phyloP scores from a whole-genome alignment of 805 yeast genomes.

The Candida taoyuanica region DNA sequence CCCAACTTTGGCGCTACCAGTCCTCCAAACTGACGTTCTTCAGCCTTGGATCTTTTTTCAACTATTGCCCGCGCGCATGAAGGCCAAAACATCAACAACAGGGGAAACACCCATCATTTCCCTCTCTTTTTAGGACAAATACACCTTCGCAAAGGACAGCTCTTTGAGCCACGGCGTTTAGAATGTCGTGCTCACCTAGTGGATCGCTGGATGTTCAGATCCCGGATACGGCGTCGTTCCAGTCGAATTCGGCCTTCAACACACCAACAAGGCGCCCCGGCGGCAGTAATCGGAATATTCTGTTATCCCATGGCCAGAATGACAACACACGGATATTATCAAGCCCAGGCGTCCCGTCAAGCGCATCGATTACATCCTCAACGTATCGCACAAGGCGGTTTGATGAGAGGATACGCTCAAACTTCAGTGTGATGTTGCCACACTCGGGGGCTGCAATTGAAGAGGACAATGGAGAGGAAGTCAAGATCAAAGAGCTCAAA shows the following conservation, averaged over 20 bases:
- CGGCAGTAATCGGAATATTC: background rate
- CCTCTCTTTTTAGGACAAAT: too few relatives aligned
- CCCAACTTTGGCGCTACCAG: too few relatives aligned
- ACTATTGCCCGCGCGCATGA: too few relatives aligned
- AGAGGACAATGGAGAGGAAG: constrained; percentile 2
- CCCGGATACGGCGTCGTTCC: constrained; percentile 13
- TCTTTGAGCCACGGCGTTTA: background rate
- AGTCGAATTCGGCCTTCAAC: constrained; percentile 10
- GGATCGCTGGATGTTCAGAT: constrained; percentile 6
- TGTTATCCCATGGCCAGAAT: background rate
- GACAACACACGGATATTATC: constrained; percentile 2
- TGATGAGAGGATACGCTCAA: constrained; percentile 21
- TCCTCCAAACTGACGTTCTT: too few relatives aligned
- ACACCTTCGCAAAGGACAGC: background rate
- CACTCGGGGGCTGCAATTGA: too few relatives aligned
- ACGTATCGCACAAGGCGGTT: constrained; percentile 11
- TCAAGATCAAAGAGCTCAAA: constrained; percentile 17
- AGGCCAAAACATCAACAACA: too few relatives aligned
- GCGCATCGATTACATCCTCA: constrained; percentile 14
- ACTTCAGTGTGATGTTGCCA: constrained; percentile 15
- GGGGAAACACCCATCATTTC: too few relatives aligned
- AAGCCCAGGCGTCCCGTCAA: constrained; percentile 15
- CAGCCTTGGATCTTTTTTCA: too few relatives aligned
- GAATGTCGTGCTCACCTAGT: constrained; percentile 6
- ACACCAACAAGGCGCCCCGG: constrained; percentile 9